phyloP scores from a whole-genome alignment of 352 stramenopile species.

The Phytopythium ostracodes region DNA sequence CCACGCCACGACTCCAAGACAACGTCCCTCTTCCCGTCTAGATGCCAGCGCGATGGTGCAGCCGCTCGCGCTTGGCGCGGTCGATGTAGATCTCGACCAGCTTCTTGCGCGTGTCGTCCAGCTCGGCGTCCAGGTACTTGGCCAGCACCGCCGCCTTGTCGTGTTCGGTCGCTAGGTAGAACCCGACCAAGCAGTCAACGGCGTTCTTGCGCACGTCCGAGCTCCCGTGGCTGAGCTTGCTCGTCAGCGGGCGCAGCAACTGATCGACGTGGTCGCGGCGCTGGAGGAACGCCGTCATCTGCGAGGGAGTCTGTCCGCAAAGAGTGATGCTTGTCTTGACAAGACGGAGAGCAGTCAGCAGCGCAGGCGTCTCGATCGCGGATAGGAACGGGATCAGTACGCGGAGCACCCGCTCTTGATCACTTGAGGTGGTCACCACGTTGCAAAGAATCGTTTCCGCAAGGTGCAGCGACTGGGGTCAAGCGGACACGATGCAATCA shows the following conservation, averaged over 20 bases:
- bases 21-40: neutral
- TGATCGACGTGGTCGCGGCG: slow-evolving; percentile 24
- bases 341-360: slow-evolving; percentile 49
- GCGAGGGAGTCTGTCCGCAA: slow-evolving; percentile 16
- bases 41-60: slow-evolving; percentile 12
- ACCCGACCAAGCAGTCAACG: slow-evolving; percentile 64
- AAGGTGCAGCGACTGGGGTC: slow-evolving; percentile 51
- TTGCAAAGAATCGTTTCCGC: slow-evolving; percentile 42
- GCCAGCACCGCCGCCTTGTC: slow-evolving; percentile 34
- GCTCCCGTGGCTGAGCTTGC: slow-evolving; percentile 40
- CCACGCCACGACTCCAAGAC: neutral
- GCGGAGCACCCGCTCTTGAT: slow-evolving; percentile 33
- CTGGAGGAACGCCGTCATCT: slow-evolving; percentile 25
- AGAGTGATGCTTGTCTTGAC: slow-evolving; percentile 39
- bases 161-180: slow-evolving; percentile 51
- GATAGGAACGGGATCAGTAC: slow-evolving; percentile 36
- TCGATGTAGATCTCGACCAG: slow-evolving; percentile 79
- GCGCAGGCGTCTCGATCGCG: slow-evolving; percentile 27
- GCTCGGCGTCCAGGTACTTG: slow-evolving; percentile 40
- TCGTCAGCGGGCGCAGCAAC: slow-evolving; percentile 30
- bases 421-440: slow-evolving; percentile 25
- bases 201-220: slow-evolving; percentile 64
- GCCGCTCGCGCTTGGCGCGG: slow-evolving; percentile 43
- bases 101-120: slow-evolving; percentile 47
- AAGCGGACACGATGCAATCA: too few species aligned